Base-by-base conservation (phyloP, 225 moss, liverwort and hornwort genomes). In the Antitrichia curtipendula region DNA sequence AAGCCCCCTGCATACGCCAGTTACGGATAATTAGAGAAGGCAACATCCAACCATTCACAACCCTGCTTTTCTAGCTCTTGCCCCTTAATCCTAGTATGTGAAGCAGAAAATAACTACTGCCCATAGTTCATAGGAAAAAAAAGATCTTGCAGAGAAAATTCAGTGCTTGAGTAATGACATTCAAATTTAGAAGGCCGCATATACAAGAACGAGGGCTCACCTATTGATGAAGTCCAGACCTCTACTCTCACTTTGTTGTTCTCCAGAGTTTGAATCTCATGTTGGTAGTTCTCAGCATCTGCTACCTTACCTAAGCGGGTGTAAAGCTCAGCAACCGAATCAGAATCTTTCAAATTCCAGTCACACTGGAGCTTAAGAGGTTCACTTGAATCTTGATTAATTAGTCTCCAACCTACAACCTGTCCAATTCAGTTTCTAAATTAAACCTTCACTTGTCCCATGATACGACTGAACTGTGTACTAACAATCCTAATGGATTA, bases 371-470 rank as follows among this genome's bases (percentile, higher is more conserved):
- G 95, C 90, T 93, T 95, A 34, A 96, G 81, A 72, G 90, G 66
- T 49, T 95, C 94, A 47, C 88, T 91, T 78, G 92, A 85, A 64
- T 61, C 89, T 72, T 82, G 90, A 62, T 91, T 93, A 43, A 70
- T 62, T 47, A 97, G 78, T 87, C 95, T 94, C 98, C 98, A 98
- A 32, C 95, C 96, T 82, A 98, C 78, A 68, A 96, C 89, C 96
- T 96, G 94, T 60, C 87, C 88, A 84, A 78, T 72, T 54, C 21
- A 72, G 54, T 40, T 72, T 86, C 58, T 38, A 84, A 21, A n/a
- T 74, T 63, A 64, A 71, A 81, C 7, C 41, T 21, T 69, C 68
- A 53, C 22, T 53, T 66, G 28, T 36, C 73, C 59, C 58, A 73
- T 47, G 13, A 31, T 69, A 82, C 27, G 9, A 78, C 34, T 41